Conservation (phyloP, 2,329 filamentous ascomycete genomes). For the Fusarium verticillioides region DNA sequence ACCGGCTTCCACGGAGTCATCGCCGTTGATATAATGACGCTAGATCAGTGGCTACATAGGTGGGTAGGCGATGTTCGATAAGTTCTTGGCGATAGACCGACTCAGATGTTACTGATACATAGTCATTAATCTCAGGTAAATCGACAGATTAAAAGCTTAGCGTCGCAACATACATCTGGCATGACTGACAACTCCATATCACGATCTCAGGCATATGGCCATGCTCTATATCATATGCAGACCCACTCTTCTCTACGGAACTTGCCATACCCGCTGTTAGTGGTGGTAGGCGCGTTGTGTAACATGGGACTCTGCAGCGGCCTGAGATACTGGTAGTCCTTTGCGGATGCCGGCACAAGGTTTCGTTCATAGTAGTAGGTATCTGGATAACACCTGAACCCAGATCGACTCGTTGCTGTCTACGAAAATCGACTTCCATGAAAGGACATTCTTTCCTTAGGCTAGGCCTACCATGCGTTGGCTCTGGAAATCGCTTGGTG, state of each 20-base stretch:
- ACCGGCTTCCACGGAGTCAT: slow-evolving; percentile 14
- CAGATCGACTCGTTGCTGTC: background rate
- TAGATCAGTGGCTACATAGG: slow-evolving; percentile 7
- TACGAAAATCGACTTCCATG: background rate
- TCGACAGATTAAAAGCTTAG: slow-evolving; percentile 5
- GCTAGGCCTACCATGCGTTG: background rate
- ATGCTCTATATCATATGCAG: background rate
- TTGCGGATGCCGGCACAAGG: background rate
- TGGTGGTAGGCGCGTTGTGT: slow-evolving; percentile 3
- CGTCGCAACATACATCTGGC: background rate
- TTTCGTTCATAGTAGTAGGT: background rate
- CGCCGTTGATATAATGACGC: slow-evolving; percentile 17
- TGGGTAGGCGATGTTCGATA: background rate
- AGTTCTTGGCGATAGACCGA: background rate
- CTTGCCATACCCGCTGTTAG: background rate
- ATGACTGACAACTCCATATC: slow-evolving; percentile 4
- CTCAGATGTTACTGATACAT: background rate
- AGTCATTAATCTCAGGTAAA: background rate
- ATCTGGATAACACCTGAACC: background rate
- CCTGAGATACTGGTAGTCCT: slow-evolving; percentile 1
- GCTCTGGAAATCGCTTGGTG: slow-evolving; percentile 10
- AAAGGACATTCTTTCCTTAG: slow-evolving; percentile 3
- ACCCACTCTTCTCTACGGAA: background rate
- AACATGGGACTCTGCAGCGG: background rate
- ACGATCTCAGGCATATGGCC: slow-evolving; percentile 1